phyloP scores from a whole-genome alignment of 352 stramenopile species.

The Elongisporangium anandrum region DNA sequence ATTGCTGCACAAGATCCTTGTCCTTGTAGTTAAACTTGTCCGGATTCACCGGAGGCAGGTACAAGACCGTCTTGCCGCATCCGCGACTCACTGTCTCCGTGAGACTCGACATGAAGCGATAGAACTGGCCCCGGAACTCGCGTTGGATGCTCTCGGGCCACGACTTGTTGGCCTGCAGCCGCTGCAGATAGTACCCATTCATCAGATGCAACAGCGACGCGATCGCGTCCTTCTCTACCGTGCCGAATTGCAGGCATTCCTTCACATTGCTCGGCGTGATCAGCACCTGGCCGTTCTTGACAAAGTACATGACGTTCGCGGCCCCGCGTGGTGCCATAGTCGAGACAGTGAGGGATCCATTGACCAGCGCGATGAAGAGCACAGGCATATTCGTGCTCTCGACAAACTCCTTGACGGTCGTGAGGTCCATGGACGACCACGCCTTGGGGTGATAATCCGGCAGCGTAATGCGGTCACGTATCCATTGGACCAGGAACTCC shows the following conservation, averaged over 20 bases:
- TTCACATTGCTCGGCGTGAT: slow-evolving; percentile 58
- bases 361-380: slow-evolving; percentile 58
- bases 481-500: slow-evolving; percentile 82
- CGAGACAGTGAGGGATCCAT: slow-evolving; percentile 41
- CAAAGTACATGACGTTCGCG: slow-evolving; percentile 79
- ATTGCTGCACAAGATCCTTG: slow-evolving; percentile 94
- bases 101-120: slow-evolving; percentile 94
- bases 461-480: slow-evolving; percentile 73
- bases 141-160: slow-evolving; percentile 94
- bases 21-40: slow-evolving; percentile 86
- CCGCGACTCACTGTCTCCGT: slow-evolving; percentile 90
- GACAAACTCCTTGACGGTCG: slow-evolving; percentile 81
- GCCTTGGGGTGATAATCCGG: slow-evolving; percentile 62
- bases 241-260: slow-evolving; percentile 69
- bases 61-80: slow-evolving; percentile 93
- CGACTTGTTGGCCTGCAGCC: slow-evolving; percentile 70
- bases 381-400: slow-evolving; percentile 61
- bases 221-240: slow-evolving; percentile 73
- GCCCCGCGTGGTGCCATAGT: slow-evolving; percentile 51
- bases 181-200: slow-evolving; percentile 81
- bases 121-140: slow-evolving; percentile 93
- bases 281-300: slow-evolving; percentile 78
- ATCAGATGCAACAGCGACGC: slow-evolving; percentile 80
- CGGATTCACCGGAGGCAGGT: slow-evolving; percentile 83
- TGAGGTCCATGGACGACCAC: slow-evolving; percentile 74